Evolutionary conservation across 805 yeast species (phyloP), one percentile per base, ranked within the genome.

Genomic region (Yamadazyma scolyti): DNA sequence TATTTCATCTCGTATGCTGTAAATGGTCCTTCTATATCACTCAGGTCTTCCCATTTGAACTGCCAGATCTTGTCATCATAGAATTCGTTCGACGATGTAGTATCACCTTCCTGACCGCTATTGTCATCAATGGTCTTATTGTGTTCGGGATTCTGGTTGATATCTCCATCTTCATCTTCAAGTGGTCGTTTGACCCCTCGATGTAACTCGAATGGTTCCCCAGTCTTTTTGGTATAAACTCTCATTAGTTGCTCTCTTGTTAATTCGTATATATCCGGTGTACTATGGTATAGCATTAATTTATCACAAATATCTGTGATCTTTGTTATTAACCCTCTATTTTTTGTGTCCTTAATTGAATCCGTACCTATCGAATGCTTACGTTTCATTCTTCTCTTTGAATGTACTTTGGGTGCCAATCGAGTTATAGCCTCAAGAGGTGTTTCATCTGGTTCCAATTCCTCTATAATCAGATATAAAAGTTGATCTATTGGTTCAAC

Each of bases 371-470:
- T 29, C 9, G 12, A 16, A 16, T 13, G n/a, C 13, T 20, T 26
- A n/a, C 28, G 20, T 21, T 25, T 43, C 31, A 30, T 43, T 16
- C 19, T 29, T 21, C 23, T 34, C 34, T 28, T 42, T 43, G 34
- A 39, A 37, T 27, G 42, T 25, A 34, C 42, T 43, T 55, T 29
- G 43, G 36, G 31, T 52, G 64, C 36, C 55, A 56, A 39, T 65
- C 61, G 42, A 44, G 73, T 48, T 20, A 81, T 50, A 1, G 77
- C 71, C 44, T 80, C 85, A 49, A 74, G 40, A 2, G 80, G 69
- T 0, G 77, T 68, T 45, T 81, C 88, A 3, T 73, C 77, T 0
- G 82, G 77, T 27, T 77, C 71, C 23, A 81, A 47, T 1, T 46
- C n/a, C 2, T 36, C 50, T 3, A 79, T 67, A n/a, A 79, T 43